Evolutionary conservation across 805 yeast species (phyloP).

Genomic region (Kodamaea jinghongensis): DNA sequence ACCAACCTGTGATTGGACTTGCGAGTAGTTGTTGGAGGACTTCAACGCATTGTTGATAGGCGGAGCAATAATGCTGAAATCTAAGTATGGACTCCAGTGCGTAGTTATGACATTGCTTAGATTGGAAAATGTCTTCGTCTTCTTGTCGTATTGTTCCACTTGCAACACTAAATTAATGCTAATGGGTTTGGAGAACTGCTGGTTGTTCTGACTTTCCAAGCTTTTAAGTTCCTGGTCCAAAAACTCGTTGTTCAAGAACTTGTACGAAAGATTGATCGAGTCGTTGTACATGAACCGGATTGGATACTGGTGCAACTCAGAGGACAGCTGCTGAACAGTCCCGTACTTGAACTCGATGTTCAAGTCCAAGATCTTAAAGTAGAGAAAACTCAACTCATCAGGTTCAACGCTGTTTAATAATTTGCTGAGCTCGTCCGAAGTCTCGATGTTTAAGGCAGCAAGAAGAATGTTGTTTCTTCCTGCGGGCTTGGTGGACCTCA

Average conservation of each 20-base stretch:
- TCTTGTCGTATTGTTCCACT: conserved; percentile 17
- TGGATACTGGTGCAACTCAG: conserved; percentile 23
- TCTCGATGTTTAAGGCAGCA: conserved; percentile 49
- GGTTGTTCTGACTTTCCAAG: conserved; percentile 13
- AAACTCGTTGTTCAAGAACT: conserved; percentile 29
- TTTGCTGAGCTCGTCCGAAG: conserved; percentile 38
- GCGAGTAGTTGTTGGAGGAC: conserved; percentile 20
- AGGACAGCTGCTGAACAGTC: conserved; percentile 19
- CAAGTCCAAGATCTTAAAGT: conserved; percentile 23
- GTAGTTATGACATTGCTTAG: conserved; percentile 32
- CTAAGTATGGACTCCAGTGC: conserved; percentile 40
- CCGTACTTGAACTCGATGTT: conserved; percentile 29
- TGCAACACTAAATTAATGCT: conserved; percentile 25
- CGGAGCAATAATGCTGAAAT: conserved; percentile 35
- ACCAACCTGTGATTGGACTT: conserved; percentile 19
- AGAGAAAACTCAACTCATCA: conserved; percentile 9
- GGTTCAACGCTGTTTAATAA: conserved; percentile 6
- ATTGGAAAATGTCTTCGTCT: conserved; percentile 9
- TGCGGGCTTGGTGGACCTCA: conserved; percentile 48
- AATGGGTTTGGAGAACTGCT: conserved; percentile 24
- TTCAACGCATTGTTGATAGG: conserved; percentile 39
- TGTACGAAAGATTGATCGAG: conserved; percentile 35
- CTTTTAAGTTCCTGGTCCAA: conserved; percentile 20
- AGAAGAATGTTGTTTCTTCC: conserved; percentile 44
- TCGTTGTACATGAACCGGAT: conserved; percentile 26